Percentiles rank a stretch among this genome's conserved stretches.
These are phyloP conservation scores for Meira nashicola DNA, from an alignment of 1,284 basidiomycete genomes.

Conservation along the genomic window DNA sequence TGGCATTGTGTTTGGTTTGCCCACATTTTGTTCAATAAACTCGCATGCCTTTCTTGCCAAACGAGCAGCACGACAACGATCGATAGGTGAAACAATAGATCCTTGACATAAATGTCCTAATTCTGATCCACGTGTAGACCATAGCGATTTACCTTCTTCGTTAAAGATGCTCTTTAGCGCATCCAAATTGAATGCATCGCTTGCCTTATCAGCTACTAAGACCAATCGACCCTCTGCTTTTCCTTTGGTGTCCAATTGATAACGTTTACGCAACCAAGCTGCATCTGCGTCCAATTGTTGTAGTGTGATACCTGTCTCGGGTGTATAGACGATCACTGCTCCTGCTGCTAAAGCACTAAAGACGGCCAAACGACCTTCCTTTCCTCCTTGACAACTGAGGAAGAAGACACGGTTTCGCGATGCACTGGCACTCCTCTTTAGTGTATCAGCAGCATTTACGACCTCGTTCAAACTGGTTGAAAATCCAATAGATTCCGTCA, in stretches of 20 bases:
- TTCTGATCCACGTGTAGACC: conserved; percentile 87
- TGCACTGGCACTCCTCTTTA: conserved; percentile 94
- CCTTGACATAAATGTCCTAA: conserved; percentile 96
- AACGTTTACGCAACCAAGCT: conserved; percentile 80
- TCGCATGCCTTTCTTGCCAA: conserved; percentile 86
- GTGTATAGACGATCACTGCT: conserved; percentile 87
- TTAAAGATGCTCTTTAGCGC: conserved; percentile 89
- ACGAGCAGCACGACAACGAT: conserved; percentile 83
- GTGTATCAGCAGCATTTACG: conserved; percentile 95
- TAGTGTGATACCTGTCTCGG: conserved; percentile 80
- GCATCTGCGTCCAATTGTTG: conserved; percentile 78
- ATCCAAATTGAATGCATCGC: conserved; percentile 82
- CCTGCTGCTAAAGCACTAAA: conserved; percentile 92
- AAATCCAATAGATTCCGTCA: conserved; percentile 90
- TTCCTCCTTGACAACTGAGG: conserved; percentile 94
- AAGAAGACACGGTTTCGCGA: conserved; percentile 93
- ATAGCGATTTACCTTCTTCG: conserved; percentile 84
- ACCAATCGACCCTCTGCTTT: conserved; percentile 88
- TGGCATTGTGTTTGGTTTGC: conserved; percentile 55
- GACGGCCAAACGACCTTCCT: conserved; percentile 90
- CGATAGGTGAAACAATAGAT: conserved; percentile 85
- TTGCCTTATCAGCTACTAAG: conserved; percentile 76
- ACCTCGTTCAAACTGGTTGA: conserved; percentile 95
- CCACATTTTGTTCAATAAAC: conserved; percentile 69
- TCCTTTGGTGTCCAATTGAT: conserved; percentile 78